Evolutionary conservation across 495 filamentous ascomycete genomes (phyloP).

Genomic region (Acidomyces sp.): DNA sequence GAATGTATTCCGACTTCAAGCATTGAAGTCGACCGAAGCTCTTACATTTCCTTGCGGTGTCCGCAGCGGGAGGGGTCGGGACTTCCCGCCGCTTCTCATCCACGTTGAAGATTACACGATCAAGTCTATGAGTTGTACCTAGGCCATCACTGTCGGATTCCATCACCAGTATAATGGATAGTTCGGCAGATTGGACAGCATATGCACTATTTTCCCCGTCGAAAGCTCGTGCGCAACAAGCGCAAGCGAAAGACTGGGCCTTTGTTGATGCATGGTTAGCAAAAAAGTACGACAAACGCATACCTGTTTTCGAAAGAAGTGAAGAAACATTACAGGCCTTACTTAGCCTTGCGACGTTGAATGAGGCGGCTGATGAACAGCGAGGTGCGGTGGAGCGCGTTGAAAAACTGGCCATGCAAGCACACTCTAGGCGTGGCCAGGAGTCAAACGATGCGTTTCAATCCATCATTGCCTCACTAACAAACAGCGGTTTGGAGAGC

Average conservation of each 20-base stretch:
- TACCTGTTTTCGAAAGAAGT: conserved; percentile 70
- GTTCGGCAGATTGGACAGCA: conserved; percentile 31
- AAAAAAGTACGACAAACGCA: conserved; percentile 46
- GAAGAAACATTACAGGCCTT: conserved; percentile 66
- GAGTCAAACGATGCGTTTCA: conserved; percentile 17
- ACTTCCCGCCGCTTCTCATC: no score
- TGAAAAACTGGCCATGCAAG: conserved; percentile 40
- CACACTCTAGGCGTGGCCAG: conserved; percentile 5
- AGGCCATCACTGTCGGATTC: not conserved
- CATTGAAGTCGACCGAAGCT: no score
- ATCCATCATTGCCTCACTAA: conserved; percentile 19
- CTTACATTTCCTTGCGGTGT: no score
- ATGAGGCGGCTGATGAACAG: conserved; percentile 74
- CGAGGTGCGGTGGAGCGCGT: conserved; percentile 42
- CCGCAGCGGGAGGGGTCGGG: no score
- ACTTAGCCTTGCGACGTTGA: conserved; percentile 58
- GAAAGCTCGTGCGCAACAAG: conserved; percentile 47
- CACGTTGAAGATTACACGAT: no score
- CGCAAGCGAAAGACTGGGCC: conserved; percentile 73
- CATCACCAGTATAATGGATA: conserved; percentile 6
- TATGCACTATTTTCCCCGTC: conserved; percentile 60
- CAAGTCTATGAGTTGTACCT: no score
- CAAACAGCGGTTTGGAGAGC: conserved; percentile 17
- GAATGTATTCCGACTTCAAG: no score
- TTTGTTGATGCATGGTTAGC: conserved; percentile 72